These are phyloP conservation scores for Amoebophrya sp. DNA, from an alignment of 169 alveolate genomes.

Conservation along the genomic window DNA sequence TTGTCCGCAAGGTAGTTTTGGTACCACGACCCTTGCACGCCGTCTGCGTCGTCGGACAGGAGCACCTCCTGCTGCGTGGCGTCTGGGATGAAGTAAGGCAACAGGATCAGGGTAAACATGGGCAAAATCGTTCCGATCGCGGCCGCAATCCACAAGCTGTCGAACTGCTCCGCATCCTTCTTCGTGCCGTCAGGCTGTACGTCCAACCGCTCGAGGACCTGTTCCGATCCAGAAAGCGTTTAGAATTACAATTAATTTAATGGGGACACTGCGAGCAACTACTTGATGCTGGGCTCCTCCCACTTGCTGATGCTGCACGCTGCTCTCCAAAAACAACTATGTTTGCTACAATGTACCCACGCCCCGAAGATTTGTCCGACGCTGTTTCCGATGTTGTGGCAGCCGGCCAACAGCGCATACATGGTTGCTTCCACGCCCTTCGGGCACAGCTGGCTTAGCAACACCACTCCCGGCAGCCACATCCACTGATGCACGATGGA, in stretches of 20 bases:
- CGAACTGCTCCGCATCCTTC: neutral
- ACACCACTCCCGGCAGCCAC: conserved; percentile 16
- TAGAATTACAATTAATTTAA: too few species aligned
- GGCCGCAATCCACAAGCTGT: neutral
- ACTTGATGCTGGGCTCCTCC: too few species aligned
- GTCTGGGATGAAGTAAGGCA: conserved; percentile 6
- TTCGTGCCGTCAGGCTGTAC: conserved; percentile 9
- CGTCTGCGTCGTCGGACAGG: too few species aligned
- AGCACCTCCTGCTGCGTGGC: too few species aligned
- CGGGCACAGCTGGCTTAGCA: conserved; percentile 9
- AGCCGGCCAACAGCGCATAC: conserved; percentile 15
- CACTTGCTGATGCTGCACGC: too few species aligned
- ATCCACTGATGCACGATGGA: neutral
- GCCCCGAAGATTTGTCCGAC: neutral
- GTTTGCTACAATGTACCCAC: too few species aligned
- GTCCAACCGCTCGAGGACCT: neutral
- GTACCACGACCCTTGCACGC: too few species aligned
- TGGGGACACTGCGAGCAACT: too few species aligned
- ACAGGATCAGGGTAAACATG: neutral
- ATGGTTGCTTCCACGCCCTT: conserved; percentile 12
- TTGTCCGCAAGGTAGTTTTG: too few species aligned
- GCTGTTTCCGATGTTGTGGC: neutral
- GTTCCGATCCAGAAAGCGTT: too few species aligned
- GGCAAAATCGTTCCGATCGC: neutral
- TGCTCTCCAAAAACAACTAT: too few species aligned